Conservation (phyloP, 2,329 filamentous ascomycete genomes). For the Aspergillus transmontanensis region DNA sequence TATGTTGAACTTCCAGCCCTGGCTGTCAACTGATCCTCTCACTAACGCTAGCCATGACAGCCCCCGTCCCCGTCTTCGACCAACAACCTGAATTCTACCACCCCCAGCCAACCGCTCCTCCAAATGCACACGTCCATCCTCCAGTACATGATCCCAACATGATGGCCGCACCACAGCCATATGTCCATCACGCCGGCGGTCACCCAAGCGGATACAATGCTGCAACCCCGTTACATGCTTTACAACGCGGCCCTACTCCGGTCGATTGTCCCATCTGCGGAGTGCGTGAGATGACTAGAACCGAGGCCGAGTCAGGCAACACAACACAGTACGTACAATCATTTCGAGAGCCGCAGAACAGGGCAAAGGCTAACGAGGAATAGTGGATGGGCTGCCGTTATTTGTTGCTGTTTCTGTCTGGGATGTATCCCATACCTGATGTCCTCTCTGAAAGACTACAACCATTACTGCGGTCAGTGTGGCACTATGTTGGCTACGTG, state of each 20-base stretch:
- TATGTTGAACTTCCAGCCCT: neutral
- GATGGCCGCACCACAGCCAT: neutral
- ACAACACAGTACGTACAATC: constrained; percentile 32
- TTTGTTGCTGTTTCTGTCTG: constrained; percentile 48
- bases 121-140: constrained; percentile 1
- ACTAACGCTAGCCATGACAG: neutral
- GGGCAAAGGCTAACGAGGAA: neutral
- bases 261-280: constrained; percentile 53
- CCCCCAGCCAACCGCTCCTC: neutral
- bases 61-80: constrained; percentile 6
- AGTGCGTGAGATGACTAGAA: constrained; percentile 36
- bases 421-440: constrained; percentile 55
- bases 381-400: constrained; percentile 49
- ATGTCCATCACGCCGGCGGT: neutral
- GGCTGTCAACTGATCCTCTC: no score
- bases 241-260: constrained; percentile 40
- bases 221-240: constrained; percentile 27
- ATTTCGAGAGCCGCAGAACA: no score
- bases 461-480: constrained; percentile 53
- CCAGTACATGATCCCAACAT: neutral
- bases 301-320: constrained; percentile 23
- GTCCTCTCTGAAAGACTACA: constrained; percentile 50
- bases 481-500: constrained; percentile 49
- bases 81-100: constrained; percentile 1
- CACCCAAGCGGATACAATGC: constrained; percentile 28